Evolutionary conservation across 1,284 basidiomycete genomes (phyloP).

Genomic region (Cryptococcus sp.): DNA sequence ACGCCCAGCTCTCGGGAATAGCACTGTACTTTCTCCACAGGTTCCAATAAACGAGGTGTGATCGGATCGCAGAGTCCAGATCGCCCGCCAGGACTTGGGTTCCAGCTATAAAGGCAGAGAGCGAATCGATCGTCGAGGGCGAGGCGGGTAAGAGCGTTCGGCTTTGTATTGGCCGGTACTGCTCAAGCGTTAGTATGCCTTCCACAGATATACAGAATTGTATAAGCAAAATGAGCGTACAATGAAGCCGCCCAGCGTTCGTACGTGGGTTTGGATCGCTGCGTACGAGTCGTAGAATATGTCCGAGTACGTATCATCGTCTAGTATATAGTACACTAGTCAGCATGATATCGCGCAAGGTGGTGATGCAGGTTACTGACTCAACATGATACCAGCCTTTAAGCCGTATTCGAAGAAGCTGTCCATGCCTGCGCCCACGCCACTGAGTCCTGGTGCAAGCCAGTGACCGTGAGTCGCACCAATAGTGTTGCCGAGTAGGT

Average conservation of each 20-base stretch:
- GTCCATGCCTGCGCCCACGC: slow-evolving; percentile 88
- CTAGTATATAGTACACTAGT: slow-evolving; percentile 53
- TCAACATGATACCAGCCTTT: slow-evolving; percentile 74
- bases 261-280: slow-evolving; percentile 79
- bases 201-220: not conserved
- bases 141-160: slow-evolving; percentile 31
- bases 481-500: slow-evolving; percentile 84
- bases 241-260: slow-evolving; percentile 82
- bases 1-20: slow-evolving; percentile 86
- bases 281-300: slow-evolving; percentile 87
- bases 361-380: slow-evolving; percentile 56
- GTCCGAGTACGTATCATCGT: slow-evolving; percentile 82
- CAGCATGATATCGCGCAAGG: not conserved
- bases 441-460: slow-evolving; percentile 67
- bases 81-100: slow-evolving; percentile 84
- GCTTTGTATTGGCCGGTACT: slow-evolving; percentile 44
- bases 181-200: slow-evolving; percentile 5
- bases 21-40: slow-evolving; percentile 81
- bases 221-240: slow-evolving; percentile 56
- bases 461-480: slow-evolving; percentile 61
- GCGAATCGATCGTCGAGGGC: slow-evolving; percentile 49
- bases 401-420: slow-evolving; percentile 86
- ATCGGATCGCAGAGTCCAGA: slow-evolving; percentile 80
- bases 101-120: slow-evolving; percentile 56
- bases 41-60: slow-evolving; percentile 85